Base-by-base conservation (phyloP, 495 filamentous ascomycete species). In the Trichoderma parareesei region DNA sequence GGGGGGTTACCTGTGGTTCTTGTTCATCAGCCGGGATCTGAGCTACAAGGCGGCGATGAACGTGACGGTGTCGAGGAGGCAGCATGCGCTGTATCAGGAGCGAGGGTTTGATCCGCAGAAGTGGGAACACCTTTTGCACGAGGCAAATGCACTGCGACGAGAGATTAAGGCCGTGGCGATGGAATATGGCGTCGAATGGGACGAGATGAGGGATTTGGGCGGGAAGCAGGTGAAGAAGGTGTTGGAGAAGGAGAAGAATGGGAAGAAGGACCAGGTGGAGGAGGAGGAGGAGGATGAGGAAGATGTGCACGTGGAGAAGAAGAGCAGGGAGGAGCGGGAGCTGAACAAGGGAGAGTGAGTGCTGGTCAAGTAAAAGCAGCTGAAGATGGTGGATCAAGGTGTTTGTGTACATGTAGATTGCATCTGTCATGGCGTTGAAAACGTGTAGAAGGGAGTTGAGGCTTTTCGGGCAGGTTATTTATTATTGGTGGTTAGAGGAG, bases 101-200 rank as follows among this genome's bases (percentile, higher is more conserved):
- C 82, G 84, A 40, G 90, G 90, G 0, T 89, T 98, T 65, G 89
- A 97, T 71, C 65, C 88, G 11, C 76, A 82, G 20, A 83, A 83
- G 63, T 98, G 92, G 92, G 88, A 94, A 69, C 74, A 74, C 2
- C 68, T 96, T 59, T 82, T 95, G n/a, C 85, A 92, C 61, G 90
- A 94, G 61, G 91, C 85, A 0, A 97, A 96, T 71, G 75, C 84
- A 38, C 73, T 97, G 65, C 73, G 93, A 33, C 83, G 79, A 68
- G 93, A 97, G 75, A 92, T 97, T 65, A 89, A 87, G 73, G 81
- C 76, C 5, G 86, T 96, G 46, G 91, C 93, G 0, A 84, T 86
- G 35, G 90, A 96, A 72, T 97, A 97, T 75, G 92, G 94, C 70
- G 90, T 91, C n/a, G 90, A 92, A 27, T 97, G 92, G 93, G 84